These are phyloP conservation scores for Leucocoprinus birnbaumii DNA, from an alignment of 768 basidiomycete genomes.

Conservation along the genomic window DNA sequence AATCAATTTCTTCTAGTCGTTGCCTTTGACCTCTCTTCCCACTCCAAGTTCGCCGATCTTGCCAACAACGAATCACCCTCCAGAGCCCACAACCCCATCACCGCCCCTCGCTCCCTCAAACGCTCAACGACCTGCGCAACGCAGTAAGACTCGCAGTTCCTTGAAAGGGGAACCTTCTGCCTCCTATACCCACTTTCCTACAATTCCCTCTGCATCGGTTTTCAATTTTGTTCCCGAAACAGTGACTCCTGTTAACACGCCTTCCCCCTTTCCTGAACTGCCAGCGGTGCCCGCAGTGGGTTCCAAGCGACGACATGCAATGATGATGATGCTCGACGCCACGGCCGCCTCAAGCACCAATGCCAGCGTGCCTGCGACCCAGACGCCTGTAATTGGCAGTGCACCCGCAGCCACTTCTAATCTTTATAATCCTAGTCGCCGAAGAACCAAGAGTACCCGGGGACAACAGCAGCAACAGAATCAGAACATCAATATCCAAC, in stretches of 20 bases:
- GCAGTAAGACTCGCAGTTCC: slow-evolving; percentile 15
- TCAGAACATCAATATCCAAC: slow-evolving; percentile 34
- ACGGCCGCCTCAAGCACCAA: slow-evolving; percentile 34
- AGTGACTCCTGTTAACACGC: slow-evolving; percentile 17
- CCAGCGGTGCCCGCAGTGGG: slow-evolving; percentile 49
- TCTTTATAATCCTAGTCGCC: slow-evolving; percentile 24
- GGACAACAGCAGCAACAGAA: slow-evolving; percentile 33
- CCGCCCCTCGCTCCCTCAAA: slow-evolving; percentile 24
- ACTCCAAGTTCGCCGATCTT: slow-evolving; percentile 9
- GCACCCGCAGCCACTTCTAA: slow-evolving; percentile 21
- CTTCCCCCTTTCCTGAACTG: slow-evolving; percentile 31
- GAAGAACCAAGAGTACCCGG: slow-evolving; percentile 54
- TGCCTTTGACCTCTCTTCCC: slow-evolving; percentile 1
- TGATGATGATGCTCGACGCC: slow-evolving; percentile 76
- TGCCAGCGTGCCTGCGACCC: slow-evolving; percentile 34
- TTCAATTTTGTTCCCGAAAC: slow-evolving; percentile 20
- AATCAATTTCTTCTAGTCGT: neutral
- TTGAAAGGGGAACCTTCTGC: slow-evolving; percentile 17
- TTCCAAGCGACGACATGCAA: slow-evolving; percentile 72
- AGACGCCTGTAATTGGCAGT: slow-evolving; percentile 17
- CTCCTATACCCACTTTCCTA: slow-evolving; percentile 18
- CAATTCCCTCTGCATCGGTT: slow-evolving; percentile 16
- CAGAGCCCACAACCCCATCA: slow-evolving; percentile 32
- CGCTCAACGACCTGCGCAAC: slow-evolving; percentile 19
- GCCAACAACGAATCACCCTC: slow-evolving; percentile 13